phyloP scores from a whole-genome alignment of 768 basidiomycete species.

The Pleurotus giganteus region DNA sequence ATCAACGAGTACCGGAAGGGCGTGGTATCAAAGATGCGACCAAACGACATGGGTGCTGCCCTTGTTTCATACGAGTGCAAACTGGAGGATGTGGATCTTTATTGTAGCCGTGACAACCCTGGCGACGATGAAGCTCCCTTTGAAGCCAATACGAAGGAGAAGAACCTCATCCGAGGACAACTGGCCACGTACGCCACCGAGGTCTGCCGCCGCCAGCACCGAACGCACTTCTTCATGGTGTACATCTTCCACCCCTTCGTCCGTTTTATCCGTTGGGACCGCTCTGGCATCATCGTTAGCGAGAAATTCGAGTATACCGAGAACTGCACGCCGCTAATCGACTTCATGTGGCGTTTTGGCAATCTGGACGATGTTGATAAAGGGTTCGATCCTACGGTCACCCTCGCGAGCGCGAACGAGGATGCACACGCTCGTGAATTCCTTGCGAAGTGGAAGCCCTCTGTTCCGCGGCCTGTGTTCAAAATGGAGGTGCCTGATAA shows the following conservation, averaged over 20 bases:
- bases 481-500: neutral
- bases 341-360: conserved; percentile 25
- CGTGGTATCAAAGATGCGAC: neutral
- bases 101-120: neutral
- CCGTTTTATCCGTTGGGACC: conserved; percentile 34
- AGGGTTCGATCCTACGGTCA: conserved; percentile 1
- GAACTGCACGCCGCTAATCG: conserved; percentile 12
- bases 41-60: neutral
- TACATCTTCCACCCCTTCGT: conserved; percentile 21
- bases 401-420: neutral
- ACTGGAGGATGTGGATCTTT: neutral
- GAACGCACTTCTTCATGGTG: conserved; percentile 27
- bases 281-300: conserved; percentile 26
- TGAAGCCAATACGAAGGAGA: neutral
- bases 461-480: neutral
- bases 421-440: neutral
- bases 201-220: conserved; percentile 22
- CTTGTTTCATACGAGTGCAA: no score
- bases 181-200: conserved; percentile 22
- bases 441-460: neutral
- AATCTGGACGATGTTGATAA: neutral
- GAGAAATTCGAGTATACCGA: conserved; percentile 20
- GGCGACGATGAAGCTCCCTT: neutral
- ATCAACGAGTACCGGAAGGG: neutral
- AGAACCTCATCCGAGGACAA: conserved; percentile 15